phyloP scores from a whole-genome alignment of 768 basidiomycete genomes.

The Tricholoma flavovirens region DNA sequence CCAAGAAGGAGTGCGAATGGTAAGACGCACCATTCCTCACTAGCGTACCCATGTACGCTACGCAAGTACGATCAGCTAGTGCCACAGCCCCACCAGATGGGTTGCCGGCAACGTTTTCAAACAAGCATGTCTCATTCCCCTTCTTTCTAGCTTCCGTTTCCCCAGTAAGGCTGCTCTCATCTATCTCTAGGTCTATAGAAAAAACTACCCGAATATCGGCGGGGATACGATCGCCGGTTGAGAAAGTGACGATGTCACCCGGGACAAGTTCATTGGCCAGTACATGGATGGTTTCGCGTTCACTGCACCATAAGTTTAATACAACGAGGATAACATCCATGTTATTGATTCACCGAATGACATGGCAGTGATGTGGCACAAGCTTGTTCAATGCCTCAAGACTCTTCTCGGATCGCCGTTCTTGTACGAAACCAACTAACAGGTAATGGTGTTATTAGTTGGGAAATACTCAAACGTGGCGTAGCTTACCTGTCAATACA shows the following conservation, averaged over 20 bases:
- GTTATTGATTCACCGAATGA: slow-evolving; percentile 51
- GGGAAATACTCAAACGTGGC: not conserved
- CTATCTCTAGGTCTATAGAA: slow-evolving; percentile 86
- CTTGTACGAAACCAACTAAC: slow-evolving; percentile 90
- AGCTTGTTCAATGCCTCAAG: slow-evolving; percentile 94
- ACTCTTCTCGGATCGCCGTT: slow-evolving; percentile 90
- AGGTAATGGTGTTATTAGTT: not conserved
- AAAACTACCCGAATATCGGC: slow-evolving; percentile 83
- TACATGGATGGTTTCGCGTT: slow-evolving; percentile 66
- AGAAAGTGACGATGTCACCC: slow-evolving; percentile 85
- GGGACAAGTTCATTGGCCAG: slow-evolving; percentile 97
- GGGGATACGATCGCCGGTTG: slow-evolving; percentile 89
- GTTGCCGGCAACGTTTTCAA: slow-evolving; percentile 26
- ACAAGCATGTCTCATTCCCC: slow-evolving; percentile 47
- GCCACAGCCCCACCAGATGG: slow-evolving; percentile 39
- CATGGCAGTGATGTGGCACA: slow-evolving; percentile 94
- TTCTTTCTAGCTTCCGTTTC: slow-evolving; percentile 84
- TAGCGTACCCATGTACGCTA: slow-evolving; percentile 95
- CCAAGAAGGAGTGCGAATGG: not conserved
- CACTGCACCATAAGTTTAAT: slow-evolving; percentile 31
- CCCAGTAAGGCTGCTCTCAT: slow-evolving; percentile 93
- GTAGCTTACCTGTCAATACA: slow-evolving; percentile 75
- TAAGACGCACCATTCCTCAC: slow-evolving; percentile 71
- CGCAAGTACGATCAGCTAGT: slow-evolving; percentile 79
- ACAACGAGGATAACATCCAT: slow-evolving; percentile 2